Base-by-base conservation (phyloP, 495 filamentous ascomycete genomes). In the Cairneyella variabilis region DNA sequence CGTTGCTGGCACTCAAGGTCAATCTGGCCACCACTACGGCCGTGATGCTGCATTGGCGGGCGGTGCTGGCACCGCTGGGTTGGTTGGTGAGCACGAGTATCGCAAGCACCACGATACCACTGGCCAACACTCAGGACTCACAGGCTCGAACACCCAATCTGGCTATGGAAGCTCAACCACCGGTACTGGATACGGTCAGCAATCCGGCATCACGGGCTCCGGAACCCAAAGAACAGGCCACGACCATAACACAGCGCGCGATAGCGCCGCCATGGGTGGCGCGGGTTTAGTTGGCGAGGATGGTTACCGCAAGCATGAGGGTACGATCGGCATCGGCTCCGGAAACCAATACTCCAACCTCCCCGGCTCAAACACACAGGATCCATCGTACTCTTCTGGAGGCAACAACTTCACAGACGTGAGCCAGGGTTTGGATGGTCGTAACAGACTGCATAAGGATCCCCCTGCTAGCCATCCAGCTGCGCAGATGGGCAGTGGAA, bases 401-500 rank as follows among this genome's bases (percentile, higher is more conserved):
- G 18, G 10, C 23, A 38, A 20, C 11, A 37, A 45, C 16, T 22
- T 21, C 10, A 28, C 40, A 7, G 22, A 17, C 8, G 36, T n/a
- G 9, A 28, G 18, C 23, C n/a, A 16, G n/a, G 16, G 16, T 32
- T 8, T 27, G 20, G 41, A 47, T 39, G 49, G 43, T n/a, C 32
- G 43, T 6, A 48, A 58, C 43, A 41, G 44, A 50, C 37, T 59
- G 12, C 38, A 54, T n/a, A 53, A 59, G 25, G 50, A 54, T 2
- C 50, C 36, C 36, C 34, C 48, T 21, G 41, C 48, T 47, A 28
- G 8, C 8, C 37, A 40, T 17, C 37, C 37, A n/a, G 37, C 37
- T 17, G 7, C 17, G 5, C 17, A 40, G 17, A 17, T 17, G 5
- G 17, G 5, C 5, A 14, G 11, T 40, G 37, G 37, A 9, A 40